phyloP scores from a whole-genome alignment of 2,329 filamentous ascomycete species.

The Alternaria sp. region DNA sequence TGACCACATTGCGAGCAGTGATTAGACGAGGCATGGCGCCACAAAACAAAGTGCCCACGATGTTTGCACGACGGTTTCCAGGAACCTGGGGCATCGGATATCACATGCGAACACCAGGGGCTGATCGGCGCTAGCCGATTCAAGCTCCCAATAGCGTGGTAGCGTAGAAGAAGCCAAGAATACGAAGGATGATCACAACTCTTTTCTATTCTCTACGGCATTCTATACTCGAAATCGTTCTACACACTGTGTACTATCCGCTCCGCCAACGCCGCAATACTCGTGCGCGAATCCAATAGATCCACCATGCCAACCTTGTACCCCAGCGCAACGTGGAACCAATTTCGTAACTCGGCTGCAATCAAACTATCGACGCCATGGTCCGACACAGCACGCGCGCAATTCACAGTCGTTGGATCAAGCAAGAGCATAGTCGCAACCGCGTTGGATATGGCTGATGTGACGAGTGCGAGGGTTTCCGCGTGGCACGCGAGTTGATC shows the following conservation, averaged over 20 bases:
- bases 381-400: neutral
- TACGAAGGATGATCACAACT: neutral
- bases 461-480: neutral
- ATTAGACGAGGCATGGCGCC: slow-evolving; percentile 37
- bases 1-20: slow-evolving; percentile 34
- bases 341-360: slow-evolving; percentile 18
- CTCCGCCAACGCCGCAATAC: neutral
- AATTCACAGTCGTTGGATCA: slow-evolving; percentile 3
- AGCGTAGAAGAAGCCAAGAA: neutral
- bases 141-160: neutral
- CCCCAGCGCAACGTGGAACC: slow-evolving; percentile 10
- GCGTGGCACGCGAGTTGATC: neutral
- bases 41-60: neutral
- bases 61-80: slow-evolving; percentile 6
- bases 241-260: neutral
- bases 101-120: slow-evolving; percentile 4
- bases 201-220: too few species aligned
- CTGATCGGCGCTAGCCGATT: slow-evolving; percentile 7
- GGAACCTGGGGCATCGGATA: slow-evolving; percentile 1
- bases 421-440: slow-evolving; percentile 14
- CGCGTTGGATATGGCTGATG: neutral
- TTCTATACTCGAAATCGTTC: too few species aligned
- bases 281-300: neutral
- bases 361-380: slow-evolving; percentile 22
- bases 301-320: slow-evolving; percentile 5